Evolutionary conservation across 2,329 filamentous ascomycete species (phyloP), one percentile per base, ranked within the genome.

Genomic region (Pseudonectria foliicola): DNA sequence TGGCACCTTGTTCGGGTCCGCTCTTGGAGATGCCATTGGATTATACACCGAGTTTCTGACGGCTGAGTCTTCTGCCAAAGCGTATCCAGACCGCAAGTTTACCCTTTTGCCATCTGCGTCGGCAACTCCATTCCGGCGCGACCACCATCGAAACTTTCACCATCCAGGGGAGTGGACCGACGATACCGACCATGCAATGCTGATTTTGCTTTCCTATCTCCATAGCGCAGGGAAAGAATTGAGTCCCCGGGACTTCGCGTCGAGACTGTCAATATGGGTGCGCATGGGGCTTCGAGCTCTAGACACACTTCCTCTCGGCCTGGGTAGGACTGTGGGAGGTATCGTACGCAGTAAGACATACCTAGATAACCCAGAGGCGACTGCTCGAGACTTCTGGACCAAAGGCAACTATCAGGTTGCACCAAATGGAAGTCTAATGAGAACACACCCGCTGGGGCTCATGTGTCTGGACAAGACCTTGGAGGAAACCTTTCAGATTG

Each of bases 31-130:
- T 45, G 64, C 70, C 13, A 68, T 74, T 38, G 70, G 70, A 3
- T 47, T 75, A 6, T 75, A 75, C 49, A 75, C 71, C 7, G 70
- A 73, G 39, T 73, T 73, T 38, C 52, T 72, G 16, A 60, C 64
- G 2, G 57, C 57, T 27, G 34, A 52, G 3, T 34, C 55, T 13
- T 57, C 63, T 3, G 41, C 43, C 14, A 42, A 40, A 6, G 43
- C 57, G 16, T 72, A 73, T 33, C 56, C 60, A 2, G 43, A 54
- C 1, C 43, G 56, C 11, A 53, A 39, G 2, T 72, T 72, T 45
- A 60, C 56, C 3, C 56, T 73, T 2, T 38, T 49, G 2, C 59
- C 60, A 3, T 14, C 33, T 4, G 57, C 58, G 2, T 37, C 54
- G 7, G 56, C 57, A 0, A 71, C 68, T 1, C 58, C 61, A 1